Base-by-base conservation (phyloP, 2,329 filamentous ascomycete species). In the Botrytis medusae region DNA sequence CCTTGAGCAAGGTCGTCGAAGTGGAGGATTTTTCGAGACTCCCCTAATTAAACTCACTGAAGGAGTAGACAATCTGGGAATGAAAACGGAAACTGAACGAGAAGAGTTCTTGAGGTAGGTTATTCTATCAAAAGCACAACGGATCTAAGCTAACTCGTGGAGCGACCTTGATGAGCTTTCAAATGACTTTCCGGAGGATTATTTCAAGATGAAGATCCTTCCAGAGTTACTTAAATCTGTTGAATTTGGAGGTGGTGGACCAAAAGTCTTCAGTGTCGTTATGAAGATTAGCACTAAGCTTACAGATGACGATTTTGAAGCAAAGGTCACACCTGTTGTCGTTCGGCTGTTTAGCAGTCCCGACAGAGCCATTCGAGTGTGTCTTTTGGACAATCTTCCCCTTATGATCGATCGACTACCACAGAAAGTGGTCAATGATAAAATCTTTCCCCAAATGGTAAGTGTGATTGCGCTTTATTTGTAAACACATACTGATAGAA, bases 211-310 rank as follows among this genome's bases (percentile, higher is more conserved):
- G 87, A 99, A 98, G 80, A 90, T 99, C 5, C 86, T 99, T 14
- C 96, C 96, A 0, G 96, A 99, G 81, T 85, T 99, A 44, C 87
- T 99, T n/a, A 99, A 98, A 81, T 97, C 95, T 0, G 94, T 98
- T n/a, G 96, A 99, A 80, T 99, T 98, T 82, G 96, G 96, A 12
- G 96, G 95, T 18, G 96, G 96, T 42, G 96, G 96, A 0, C 93
- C 95, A 0, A 97, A 97, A 80, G 95, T 97, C 0, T 93, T 99
- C 74, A 85, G 87, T 1, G 90, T 97, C 1, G 93, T 97, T 59
- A 90, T 98, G 85, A 97, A 97, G 80, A 98, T 99, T 78, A 90
- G 94, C 6, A 86, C 90, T 10, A 98, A 97, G 80, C 85, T 99
- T 59, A 90, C 93, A 3, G 91, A 92, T 74, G 96, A 98, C 16